Base-by-base conservation (phyloP, 1,139 yeast genomes). In the Zygoascus sp. region DNA sequence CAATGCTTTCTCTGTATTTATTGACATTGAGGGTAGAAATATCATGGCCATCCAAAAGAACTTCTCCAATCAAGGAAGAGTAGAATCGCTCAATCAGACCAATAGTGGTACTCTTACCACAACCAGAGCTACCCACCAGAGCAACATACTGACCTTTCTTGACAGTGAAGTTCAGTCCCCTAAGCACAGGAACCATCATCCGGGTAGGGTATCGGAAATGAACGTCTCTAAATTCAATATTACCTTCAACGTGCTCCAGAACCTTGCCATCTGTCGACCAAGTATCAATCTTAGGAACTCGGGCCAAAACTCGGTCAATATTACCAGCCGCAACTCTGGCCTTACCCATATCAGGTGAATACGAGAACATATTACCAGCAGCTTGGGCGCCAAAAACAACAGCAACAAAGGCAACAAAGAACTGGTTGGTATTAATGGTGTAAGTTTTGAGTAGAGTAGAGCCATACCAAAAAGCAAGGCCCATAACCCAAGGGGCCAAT, bases 91-190 rank as follows among this genome's bases (percentile, higher is more conserved):
- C 75, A 47, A 88, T 67, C 46, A 90, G 69, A 22, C 90, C 84
- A n/a, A 95, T 84, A 30, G 94, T 82, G 0, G 97, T 90, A 1
- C 96, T 85, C 66, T 90, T 90, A 34, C 97, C 97, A 58, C 95
- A 80, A 4, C 97, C 97, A 3, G 96, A 87, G 1, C 97, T 94
- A 0, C 97, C 98, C 2, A 90, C 97, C 52, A 90, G 76, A 57
- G 97, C 95, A 28, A 88, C 87, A 59, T 86, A 87, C 50, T 94
- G 89, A 2, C 97, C 97, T 42, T 80, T 74, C 48, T 79, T 76
- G 49, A 90, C 81, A 25, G 71, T 76, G 53, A 90, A 73, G 53
- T 80, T 76, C 45, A 89, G 62, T 9, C 83, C 77, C 28, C 79
- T 74, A 61, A 90, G 81, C 10, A 90, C 83, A n/a, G 76, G 73